These are phyloP conservation scores for Pseudogymnoascus sp. DNA, from an alignment of 2,329 filamentous ascomycete genomes.

Conservation along the genomic window DNA sequence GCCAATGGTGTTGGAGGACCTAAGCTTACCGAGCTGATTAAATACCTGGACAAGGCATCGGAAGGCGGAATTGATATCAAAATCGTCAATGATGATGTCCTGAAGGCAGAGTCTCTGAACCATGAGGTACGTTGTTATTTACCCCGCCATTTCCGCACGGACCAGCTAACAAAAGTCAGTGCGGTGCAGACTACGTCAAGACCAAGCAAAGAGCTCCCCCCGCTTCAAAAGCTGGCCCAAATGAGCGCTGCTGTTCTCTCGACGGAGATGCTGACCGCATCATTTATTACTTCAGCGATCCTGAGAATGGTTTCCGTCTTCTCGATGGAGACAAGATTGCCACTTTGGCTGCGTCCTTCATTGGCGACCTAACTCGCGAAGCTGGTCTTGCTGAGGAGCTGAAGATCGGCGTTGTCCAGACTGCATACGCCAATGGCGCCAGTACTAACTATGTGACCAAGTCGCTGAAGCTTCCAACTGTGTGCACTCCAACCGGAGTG, in stretches of 20 bases:
- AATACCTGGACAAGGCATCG: conserved; percentile 63
- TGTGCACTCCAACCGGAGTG: conserved; percentile 91
- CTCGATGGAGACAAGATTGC: conserved; percentile 96
- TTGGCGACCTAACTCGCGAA: conserved; percentile 76
- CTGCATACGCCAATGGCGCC: conserved; percentile 93
- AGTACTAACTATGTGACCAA: conserved; percentile 89
- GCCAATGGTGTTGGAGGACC: conserved; percentile 95
- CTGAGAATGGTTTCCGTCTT: conserved; percentile 78
- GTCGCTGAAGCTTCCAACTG: conserved; percentile 78
- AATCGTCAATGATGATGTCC: conserved; percentile 87
- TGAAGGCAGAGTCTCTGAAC: conserved; percentile 84
- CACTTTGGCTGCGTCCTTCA: conserved; percentile 86
- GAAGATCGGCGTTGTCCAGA: conserved; percentile 92
- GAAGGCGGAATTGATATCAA: conserved; percentile 72
- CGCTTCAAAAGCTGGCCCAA: conserved; percentile 66
- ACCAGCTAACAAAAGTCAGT: conserved; percentile 43
- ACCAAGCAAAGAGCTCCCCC: conserved; percentile 89
- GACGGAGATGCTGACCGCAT: conserved; percentile 94
- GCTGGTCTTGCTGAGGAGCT: conserved; percentile 74
- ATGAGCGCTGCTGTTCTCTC: conserved; percentile 79
- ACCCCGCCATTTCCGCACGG: background rate
- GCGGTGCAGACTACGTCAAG: conserved; percentile 95
- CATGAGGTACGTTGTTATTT: conserved; percentile 58
- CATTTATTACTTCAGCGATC: conserved; percentile 89
- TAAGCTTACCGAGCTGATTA: conserved; percentile 80